Conservation (phyloP, 2,329 filamentous ascomycete genomes). For the Ceratocystis eucalypticola region DNA sequence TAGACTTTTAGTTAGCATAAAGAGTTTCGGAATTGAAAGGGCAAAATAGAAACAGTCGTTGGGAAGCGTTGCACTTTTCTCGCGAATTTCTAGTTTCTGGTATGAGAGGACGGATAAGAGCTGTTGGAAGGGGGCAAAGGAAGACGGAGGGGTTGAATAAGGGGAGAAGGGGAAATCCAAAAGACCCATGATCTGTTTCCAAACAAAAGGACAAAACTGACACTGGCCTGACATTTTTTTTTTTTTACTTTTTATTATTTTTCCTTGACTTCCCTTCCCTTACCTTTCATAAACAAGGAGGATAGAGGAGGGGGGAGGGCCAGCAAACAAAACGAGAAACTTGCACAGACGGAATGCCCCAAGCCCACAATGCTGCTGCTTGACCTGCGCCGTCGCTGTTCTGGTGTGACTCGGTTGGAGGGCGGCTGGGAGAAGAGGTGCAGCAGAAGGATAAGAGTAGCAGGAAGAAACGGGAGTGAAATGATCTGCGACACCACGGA, state of each 20-base stretch:
- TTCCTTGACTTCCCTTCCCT: not conserved
- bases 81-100: not conserved
- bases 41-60: not conserved
- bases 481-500: not conserved
- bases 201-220: not conserved
- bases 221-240: not conserved
- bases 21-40: not conserved
- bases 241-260: too few species aligned
- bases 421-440: not conserved
- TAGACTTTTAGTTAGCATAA: not conserved
- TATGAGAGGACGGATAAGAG: not conserved
- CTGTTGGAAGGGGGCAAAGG: not conserved
- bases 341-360: not conserved
- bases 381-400: not conserved
- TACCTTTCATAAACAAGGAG: not conserved
- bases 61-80: not conserved
- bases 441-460: not conserved
- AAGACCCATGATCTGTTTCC: conserved; percentile 1
- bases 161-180: not conserved
- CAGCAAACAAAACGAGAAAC: not conserved
- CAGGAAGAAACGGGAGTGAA: not conserved
- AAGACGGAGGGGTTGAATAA: not conserved
- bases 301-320: too few species aligned
- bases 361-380: not conserved
- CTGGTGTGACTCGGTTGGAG: not conserved